Evolutionary conservation across 2,329 filamentous ascomycete genomes (phyloP), one percentile per base, ranked within the genome.

Genomic region (Monosporascus cannonballus): DNA sequence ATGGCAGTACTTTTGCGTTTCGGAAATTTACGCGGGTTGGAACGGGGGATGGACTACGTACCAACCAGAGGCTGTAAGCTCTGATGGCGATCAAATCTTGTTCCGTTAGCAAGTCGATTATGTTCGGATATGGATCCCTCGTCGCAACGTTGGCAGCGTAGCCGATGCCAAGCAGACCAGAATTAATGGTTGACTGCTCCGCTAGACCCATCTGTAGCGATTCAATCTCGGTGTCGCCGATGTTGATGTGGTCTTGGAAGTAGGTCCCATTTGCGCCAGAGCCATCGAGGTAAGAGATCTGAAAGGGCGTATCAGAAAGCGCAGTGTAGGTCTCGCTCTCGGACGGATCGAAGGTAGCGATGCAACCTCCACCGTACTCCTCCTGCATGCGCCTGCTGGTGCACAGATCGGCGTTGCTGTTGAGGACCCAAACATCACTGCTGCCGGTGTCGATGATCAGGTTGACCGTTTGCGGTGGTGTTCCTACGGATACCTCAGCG

Each of bases 11-110:
- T 22, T 44, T 20, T n/a, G 9, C 17, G 45, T 36, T 2, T 9
- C 22, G 18, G 17, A 24, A 50, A 30, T 34, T 14, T 3, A 34
- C 4, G 30, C 30, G 22, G 8, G 15, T 5, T 22, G 42, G 25
- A 25, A 48, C 41, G n/a, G 17, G 34, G 38, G 3, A 47, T 37
- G n/a, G 37, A 59, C 57, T 41, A 59, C 67, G 24, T 62, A 76
- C 73, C 52, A 83, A 73, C 73, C 85, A 90, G 25, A 91, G 69
- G 56, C 85, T 89, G 70, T 87, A 90, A 4, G 84, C 83, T 60
- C 81, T 80, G 27, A 75, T 76, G 51, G 77, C 75, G 63, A 89
- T 88, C 49, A 80, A 65, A 42, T 79, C 80, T 61, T 88, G 78
- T 25, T 78, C 66, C 22, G 82, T 76, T 66, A 94, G 76, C 59